Evolutionary conservation across 2,329 filamentous ascomycete species (phyloP), one percentile per base, ranked within the genome.

Genomic region (Nannizziopsis barbatae): DNA sequence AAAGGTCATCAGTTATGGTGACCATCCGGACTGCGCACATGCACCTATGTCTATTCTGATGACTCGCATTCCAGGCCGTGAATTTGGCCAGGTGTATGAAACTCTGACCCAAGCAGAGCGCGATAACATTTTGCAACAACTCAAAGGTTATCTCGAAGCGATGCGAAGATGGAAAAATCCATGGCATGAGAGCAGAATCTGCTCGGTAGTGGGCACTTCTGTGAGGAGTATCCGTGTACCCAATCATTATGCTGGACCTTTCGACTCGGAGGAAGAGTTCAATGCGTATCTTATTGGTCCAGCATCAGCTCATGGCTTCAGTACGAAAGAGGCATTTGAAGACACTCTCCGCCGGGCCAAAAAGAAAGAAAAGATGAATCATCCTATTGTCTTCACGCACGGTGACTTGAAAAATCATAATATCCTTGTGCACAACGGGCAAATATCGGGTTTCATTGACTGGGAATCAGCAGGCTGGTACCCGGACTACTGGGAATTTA

Each of bases 401-500:
- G 58, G 57, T 17, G 60, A 65, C 47, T 48, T 64, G 20, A 55
- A 59, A 40, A 55, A 47, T 8, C 57, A 58, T 51, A 65, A 65
- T 47, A 61, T 65, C 45, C 55, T 65, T 12, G 52, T 64, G 18
- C 52, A 55, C 8, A 37, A 53, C 40, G 57, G 53, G 18, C 9
- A 48, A 17, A 53, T 62, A 17, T 54, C 53, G 39, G 60, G 52
- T 1, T 56, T 70, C 20, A 55, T 70, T 45, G 64, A 70, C 55
- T 70, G 62, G 66, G 65, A 69, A 45, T 62, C 57, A 41, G 55
- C 63, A 35, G 63, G 64, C 5, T 69, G 63, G 63, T 66, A 64
- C 52, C 65, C 64, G n/a, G 61, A 55, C 32, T 68, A 68, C 52
- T 68, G 61, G 64, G 64, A 67, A 50, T 68, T 63, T 47, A 55